Conservation (phyloP, 73 alveolate species). For the Blepharisma japonicum region DNA sequence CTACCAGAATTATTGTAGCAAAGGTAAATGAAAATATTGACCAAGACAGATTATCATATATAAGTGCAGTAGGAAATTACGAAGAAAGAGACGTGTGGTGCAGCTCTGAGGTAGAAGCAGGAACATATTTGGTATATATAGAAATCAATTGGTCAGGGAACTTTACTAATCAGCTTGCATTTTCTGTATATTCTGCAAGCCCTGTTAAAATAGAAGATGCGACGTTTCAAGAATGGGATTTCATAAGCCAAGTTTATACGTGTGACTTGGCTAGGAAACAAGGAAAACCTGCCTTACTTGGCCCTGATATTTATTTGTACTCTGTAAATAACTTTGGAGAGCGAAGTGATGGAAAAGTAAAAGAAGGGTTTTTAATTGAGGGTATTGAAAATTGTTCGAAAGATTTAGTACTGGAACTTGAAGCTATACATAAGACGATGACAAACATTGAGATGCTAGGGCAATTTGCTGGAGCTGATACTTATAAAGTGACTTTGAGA, state of each 20-base stretch:
- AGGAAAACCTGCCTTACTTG: not conserved
- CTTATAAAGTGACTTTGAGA: not conserved
- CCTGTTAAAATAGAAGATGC: not conserved
- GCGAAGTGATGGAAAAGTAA: not conserved
- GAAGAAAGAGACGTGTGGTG: slow-evolving; percentile 64
- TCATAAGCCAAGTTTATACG: not conserved
- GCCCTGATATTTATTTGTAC: slow-evolving; percentile 4
- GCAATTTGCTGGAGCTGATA: slow-evolving; percentile 13
- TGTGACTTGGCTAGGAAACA: slow-evolving; percentile 3
- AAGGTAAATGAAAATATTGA: slow-evolving; percentile 7
- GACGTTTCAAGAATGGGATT: not conserved
- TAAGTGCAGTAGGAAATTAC: not conserved
- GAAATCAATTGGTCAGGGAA: slow-evolving; percentile 54
- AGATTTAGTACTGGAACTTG: not conserved
- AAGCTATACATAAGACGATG: slow-evolving; percentile 19
- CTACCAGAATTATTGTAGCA: slow-evolving; percentile 32
- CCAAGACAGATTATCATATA: not conserved
- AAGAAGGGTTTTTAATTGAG: slow-evolving; percentile 27
- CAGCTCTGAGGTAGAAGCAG: slow-evolving; percentile 53
- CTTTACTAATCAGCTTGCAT: slow-evolving; percentile 15
- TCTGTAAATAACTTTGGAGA: not conserved
- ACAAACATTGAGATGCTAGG: slow-evolving; percentile 1
- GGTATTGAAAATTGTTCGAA: slow-evolving; percentile 7
- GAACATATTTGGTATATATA: slow-evolving; percentile 67
- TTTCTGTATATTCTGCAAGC: slow-evolving; percentile 5